Conservation (phyloP, 495 filamentous ascomycete species). For the Penicillium verhagenii region DNA sequence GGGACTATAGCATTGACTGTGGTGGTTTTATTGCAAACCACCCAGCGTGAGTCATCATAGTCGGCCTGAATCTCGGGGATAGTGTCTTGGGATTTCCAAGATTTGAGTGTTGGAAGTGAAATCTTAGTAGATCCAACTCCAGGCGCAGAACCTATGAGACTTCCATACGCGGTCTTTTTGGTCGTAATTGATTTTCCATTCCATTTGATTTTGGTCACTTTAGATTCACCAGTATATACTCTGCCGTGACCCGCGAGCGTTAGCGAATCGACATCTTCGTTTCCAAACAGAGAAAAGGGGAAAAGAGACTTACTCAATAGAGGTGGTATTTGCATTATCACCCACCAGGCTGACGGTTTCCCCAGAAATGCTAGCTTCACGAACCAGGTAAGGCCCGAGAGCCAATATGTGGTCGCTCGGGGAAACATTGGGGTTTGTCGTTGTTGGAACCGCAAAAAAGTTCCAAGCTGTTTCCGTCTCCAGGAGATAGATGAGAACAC, state of each 20-base stretch:
- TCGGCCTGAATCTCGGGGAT: constrained; percentile 60
- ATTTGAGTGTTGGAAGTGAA: constrained; percentile 50
- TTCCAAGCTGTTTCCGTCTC: constrained; percentile 46
- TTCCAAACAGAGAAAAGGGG: neutral
- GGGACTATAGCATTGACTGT: constrained; percentile 60
- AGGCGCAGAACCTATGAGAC: constrained; percentile 46
- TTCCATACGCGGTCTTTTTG: constrained; percentile 42
- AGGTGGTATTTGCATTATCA: constrained; percentile 63
- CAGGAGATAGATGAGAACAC: constrained; percentile 54
- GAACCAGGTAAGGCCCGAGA: constrained; percentile 61
- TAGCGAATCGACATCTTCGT: neutral
- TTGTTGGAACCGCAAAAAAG: constrained; percentile 49
- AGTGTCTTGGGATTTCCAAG: constrained; percentile 65
- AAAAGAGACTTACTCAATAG: constrained; percentile 47
- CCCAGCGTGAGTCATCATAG: constrained; percentile 68
- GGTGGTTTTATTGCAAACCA: constrained; percentile 49
- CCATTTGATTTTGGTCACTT: constrained; percentile 48
- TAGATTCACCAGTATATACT: constrained; percentile 51
- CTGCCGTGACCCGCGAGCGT: constrained; percentile 13
- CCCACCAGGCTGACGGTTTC: constrained; percentile 55
- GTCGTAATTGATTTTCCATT: constrained; percentile 47
- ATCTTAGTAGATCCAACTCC: constrained; percentile 45
- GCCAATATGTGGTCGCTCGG: constrained; percentile 63
- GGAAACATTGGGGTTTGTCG: constrained; percentile 29
- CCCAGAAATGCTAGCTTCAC: constrained; percentile 51